Percentiles rank a stretch among this genome's conserved stretches.
Conservation (phyloP, 805 yeast species). For the Wickerhamiella lipophila region DNA sequence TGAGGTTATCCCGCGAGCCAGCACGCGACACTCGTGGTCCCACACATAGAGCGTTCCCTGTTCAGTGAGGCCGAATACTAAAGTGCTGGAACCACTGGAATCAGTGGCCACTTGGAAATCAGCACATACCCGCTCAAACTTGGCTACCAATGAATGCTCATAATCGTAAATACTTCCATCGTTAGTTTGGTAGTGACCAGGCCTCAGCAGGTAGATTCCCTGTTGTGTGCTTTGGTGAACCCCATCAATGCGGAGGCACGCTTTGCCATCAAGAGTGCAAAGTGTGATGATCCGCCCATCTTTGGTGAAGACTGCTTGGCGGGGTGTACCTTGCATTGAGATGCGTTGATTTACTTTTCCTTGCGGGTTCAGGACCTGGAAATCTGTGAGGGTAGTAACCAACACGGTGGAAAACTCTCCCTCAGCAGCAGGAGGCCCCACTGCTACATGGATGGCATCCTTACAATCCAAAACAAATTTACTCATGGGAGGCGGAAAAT, state of each 20-base stretch:
- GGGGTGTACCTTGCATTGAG: constrained; percentile 10
- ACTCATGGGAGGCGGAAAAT: constrained; percentile 90
- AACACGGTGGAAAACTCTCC: constrained; percentile 27
- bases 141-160: constrained; percentile 29
- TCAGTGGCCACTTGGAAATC: constrained; percentile 28
- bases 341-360: not conserved
- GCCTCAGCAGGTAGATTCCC: constrained; percentile 3
- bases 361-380: constrained; percentile 19
- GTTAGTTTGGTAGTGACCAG: constrained; percentile 8
- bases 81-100: not conserved
- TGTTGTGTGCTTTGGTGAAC: not conserved
- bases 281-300: not conserved
- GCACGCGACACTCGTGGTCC: constrained; percentile 31
- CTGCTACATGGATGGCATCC: constrained; percentile 52
- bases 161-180: constrained; percentile 12
- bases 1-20: constrained; percentile 69
- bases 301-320: constrained; percentile 4
- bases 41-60: constrained; percentile 52
- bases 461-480: constrained; percentile 49
- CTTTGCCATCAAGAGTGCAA: not conserved
- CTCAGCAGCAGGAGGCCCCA: constrained; percentile 24
- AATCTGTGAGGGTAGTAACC: not conserved
- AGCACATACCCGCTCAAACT: constrained; percentile 55
- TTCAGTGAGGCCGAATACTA: constrained; percentile 59
- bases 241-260: not conserved